Percentiles rank a stretch among this genome's conserved stretches.
phyloP scores from a whole-genome alignment of 2,329 filamentous ascomycete species.

The Pestalotiopsis sp. region DNA sequence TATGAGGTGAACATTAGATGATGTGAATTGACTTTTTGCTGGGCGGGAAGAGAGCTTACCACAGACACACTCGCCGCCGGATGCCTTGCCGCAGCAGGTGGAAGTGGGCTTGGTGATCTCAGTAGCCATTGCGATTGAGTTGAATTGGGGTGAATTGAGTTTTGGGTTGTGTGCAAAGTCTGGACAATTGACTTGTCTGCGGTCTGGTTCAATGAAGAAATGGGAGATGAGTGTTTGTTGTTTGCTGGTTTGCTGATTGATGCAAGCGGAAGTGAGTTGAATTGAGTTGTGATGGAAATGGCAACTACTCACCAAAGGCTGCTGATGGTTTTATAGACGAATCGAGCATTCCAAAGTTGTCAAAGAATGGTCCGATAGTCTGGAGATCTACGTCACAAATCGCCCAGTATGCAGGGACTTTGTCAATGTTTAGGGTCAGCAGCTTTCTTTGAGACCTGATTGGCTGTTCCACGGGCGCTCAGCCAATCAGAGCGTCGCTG shows the following conservation, averaged over 20 bases:
- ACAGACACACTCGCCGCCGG: slow-evolving; percentile 53
- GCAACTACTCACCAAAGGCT: background rate
- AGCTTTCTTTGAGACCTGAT: background rate
- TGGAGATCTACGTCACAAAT: slow-evolving; percentile 12
- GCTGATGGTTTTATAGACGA: background rate
- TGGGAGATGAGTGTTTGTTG: background rate
- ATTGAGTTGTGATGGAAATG: background rate
- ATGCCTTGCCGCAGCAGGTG: slow-evolving; percentile 60
- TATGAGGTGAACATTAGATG: slow-evolving; percentile 27
- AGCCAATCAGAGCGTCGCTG: background rate
- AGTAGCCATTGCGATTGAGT: slow-evolving; percentile 31
- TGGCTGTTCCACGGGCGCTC: background rate
- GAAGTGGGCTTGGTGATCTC: slow-evolving; percentile 35
- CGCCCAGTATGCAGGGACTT: slow-evolving; percentile 7
- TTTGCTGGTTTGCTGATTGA: background rate
- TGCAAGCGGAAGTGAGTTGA: background rate
- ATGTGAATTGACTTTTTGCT: slow-evolving; percentile 4
- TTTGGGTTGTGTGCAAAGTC: background rate
- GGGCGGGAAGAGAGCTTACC: slow-evolving; percentile 44
- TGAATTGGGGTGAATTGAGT: background rate
- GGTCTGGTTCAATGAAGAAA: background rate
- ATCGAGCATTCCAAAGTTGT: background rate
- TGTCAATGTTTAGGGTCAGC: background rate
- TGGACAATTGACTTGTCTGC: background rate
- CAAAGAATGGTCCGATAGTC: slow-evolving; percentile 7